Base-by-base conservation (phyloP, 1,139 yeast species). In the Suhomyces terraborum region DNA sequence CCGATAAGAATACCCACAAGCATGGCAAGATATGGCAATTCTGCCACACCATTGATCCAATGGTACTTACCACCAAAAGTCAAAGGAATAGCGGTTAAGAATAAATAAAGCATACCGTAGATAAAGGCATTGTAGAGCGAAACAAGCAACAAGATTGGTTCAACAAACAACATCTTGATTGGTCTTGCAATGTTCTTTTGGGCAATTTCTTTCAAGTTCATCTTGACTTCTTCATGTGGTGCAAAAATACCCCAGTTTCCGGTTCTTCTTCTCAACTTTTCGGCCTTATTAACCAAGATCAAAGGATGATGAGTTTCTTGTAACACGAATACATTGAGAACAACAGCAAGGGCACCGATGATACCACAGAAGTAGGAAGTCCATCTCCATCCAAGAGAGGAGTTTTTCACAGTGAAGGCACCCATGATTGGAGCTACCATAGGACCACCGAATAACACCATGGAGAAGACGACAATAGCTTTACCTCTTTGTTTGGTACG, bases 191-290 rank as follows among this genome's bases (percentile, higher is more conserved):
- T 61, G 53, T 84, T 86, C 55, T 83, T 84, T 52, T 83, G 80
- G 21, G 73, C 77, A 48, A 88, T 80, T 53, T 84, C 91, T 54
- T 72, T 73, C 33, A 87, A 43, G 25, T 81, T 71, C 36, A 87
- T 67, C 40, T 75, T 73, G 42, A 82, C 75, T 52, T 82, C 85
- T 58, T 88, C 95, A 56, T 84, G 93, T 4, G 94, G 83, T 18
- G 96, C 95, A 55, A 79, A 81, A 40, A 88, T 84, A 28, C 88
- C 88, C 95, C 95, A 86, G 59, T 77, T 80, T 1, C 73, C 73
- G 4, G 76, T 70, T 56, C 75, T 56, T 56, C 79, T 69, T 58
- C 88, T 79, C 54, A 84, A 73, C 32, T 58, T 61, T 50, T 73
- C 76, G 3, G 93, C 93, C 61, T 82, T 83, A n/a, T 64, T 50